Evolutionary conservation across 2,329 filamentous ascomycete genomes (phyloP).

Genomic region (Curvularia eragrostidis): DNA sequence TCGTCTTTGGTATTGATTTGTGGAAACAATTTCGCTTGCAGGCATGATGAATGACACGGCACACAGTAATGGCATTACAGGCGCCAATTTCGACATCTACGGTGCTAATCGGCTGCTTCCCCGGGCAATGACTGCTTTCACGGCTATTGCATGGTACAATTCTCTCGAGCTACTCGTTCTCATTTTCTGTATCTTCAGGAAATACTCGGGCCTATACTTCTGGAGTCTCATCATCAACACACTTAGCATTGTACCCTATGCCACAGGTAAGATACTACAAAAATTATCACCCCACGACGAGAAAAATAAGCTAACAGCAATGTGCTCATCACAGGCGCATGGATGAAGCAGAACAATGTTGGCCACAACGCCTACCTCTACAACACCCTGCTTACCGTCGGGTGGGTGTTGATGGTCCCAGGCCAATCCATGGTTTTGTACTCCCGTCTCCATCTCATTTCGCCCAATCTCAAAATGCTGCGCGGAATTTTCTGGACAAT

Average conservation of each 20-base stretch:
- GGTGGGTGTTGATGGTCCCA: constrained; percentile 65
- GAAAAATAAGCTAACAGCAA: constrained; percentile 2
- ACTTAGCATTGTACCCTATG: constrained; percentile 18
- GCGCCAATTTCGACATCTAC: constrained; percentile 17
- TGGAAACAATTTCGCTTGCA: background rate
- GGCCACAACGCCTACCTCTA: constrained; percentile 21
- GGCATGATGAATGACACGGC: background rate
- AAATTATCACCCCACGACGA: background rate
- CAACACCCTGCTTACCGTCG: constrained; percentile 52
- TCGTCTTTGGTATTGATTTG: background rate
- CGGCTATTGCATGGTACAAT: constrained; percentile 29
- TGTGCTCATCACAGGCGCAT: constrained; percentile 1
- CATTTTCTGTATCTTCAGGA: constrained; percentile 25
- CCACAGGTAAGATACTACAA: constrained; percentile 4
- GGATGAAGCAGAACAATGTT: constrained; percentile 7
- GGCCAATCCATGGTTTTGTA: constrained; percentile 66
- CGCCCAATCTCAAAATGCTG: constrained; percentile 2
- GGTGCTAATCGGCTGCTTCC: constrained; percentile 13
- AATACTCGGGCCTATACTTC: constrained; percentile 25
- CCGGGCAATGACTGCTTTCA: constrained; percentile 18
- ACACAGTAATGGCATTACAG: constrained; percentile 3
- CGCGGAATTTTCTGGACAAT: constrained; percentile 62
- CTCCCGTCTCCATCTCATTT: constrained; percentile 52
- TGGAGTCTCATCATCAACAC: constrained; percentile 21
- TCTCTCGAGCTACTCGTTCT: constrained; percentile 26